A percentile compares a stretch with the other conserved stretches of the same genome.
Conservation (phyloP, 768 basidiomycete species). For the Termitomyces sp. region DNA sequence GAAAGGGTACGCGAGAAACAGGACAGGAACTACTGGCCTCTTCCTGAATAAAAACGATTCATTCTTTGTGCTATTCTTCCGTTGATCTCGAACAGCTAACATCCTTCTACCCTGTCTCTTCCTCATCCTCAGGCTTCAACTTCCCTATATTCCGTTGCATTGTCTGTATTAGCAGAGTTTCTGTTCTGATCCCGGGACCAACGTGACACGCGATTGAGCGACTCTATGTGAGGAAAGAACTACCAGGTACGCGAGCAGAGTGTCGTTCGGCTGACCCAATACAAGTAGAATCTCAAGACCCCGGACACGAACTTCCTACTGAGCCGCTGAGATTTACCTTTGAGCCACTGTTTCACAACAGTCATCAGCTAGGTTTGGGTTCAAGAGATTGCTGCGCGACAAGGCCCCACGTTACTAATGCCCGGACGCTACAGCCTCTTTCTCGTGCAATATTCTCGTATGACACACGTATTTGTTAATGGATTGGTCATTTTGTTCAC, state of each 20-base stretch:
- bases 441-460: conserved; percentile 6
- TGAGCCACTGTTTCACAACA: neutral
- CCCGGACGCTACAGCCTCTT: neutral
- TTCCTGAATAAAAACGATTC: neutral
- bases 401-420: neutral
- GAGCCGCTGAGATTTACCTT: neutral
- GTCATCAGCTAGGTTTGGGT: neutral
- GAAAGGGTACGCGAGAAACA: neutral
- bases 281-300: conserved; percentile 12
- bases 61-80: neutral
- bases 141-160: neutral
- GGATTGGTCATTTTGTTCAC: neutral
- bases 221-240: conserved; percentile 9
- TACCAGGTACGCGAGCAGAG: conserved; percentile 10
- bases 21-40: neutral
- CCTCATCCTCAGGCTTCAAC: neutral
- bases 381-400: neutral
- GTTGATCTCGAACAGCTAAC: neutral
- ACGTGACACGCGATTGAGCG: conserved; percentile 1
- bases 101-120: neutral
- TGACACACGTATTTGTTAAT: conserved; percentile 7
- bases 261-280: conserved; percentile 10
- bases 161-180: neutral
- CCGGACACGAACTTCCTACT: conserved; percentile 2
- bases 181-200: neutral